phyloP scores from a whole-genome alignment of 176 grass and related monocot genomes.

The Luzula sylvatica region DNA sequence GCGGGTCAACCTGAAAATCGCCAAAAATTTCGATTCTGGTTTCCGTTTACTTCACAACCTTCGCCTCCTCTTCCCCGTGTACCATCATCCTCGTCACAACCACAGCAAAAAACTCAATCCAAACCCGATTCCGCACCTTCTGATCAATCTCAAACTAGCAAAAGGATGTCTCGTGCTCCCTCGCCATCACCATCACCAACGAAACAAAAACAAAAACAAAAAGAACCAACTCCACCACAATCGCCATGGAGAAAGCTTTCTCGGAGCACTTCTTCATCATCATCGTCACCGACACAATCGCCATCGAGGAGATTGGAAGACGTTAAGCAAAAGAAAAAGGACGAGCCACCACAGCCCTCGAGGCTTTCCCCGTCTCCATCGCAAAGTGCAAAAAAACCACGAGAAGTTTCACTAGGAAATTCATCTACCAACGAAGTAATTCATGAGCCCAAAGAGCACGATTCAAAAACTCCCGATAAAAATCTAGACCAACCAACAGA shows the following conservation, averaged over 20 bases:
- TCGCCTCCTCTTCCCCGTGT: background rate
- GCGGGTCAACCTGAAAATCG: conserved; percentile 15
- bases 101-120: background rate
- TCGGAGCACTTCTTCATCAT: background rate
- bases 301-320: conserved; percentile 17
- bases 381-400: background rate
- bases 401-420: conserved; percentile 14
- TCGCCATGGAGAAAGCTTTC: conserved; percentile 8
- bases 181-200: background rate
- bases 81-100: background rate
- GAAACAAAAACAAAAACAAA: background rate
- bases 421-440: background rate
- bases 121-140: background rate
- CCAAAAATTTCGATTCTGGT: conserved; percentile 23
- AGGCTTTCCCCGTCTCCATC: background rate
- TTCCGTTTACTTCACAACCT: background rate
- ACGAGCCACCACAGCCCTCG: background rate
- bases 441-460: conserved; percentile 9
- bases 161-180: background rate
- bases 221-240: background rate
- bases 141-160: conserved; percentile 1
- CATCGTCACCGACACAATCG: conserved; percentile 12
- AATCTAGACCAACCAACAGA: background rate
- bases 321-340: conserved; percentile 9
- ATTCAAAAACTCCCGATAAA: conserved; percentile 1